Evolutionary conservation across 306 rosid genomes (phyloP).

Genomic region (Calophaca sinica): DNA sequence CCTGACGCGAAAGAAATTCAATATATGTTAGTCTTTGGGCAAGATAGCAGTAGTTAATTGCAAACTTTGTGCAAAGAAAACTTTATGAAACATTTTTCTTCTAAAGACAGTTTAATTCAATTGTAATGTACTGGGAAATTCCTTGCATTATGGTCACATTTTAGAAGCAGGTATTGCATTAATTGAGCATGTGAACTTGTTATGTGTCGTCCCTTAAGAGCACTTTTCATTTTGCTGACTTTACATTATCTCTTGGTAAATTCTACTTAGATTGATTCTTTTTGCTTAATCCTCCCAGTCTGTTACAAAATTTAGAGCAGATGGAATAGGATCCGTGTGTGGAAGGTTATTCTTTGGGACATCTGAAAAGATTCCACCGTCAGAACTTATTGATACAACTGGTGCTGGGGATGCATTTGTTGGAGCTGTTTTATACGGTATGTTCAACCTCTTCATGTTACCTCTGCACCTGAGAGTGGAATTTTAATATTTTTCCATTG

Average conservation of each 20-base stretch:
- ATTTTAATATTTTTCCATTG: conserved; percentile 18
- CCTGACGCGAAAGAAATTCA: too few species aligned
- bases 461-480: neutral
- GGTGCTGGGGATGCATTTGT: conserved; percentile 98
- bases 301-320: conserved; percentile 71
- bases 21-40: too few species aligned
- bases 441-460: conserved; percentile 21
- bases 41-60: too few species aligned
- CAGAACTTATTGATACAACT: conserved; percentile 83
- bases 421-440: conserved; percentile 92
- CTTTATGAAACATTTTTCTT: too few species aligned
- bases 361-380: conserved; percentile 80
- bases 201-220: too few species aligned
- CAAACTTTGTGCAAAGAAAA: too few species aligned
- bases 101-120: too few species aligned
- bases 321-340: conserved; percentile 71
- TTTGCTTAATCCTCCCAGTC: conserved; percentile 55
- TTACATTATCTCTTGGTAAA: conserved; percentile 11
- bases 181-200: too few species aligned
- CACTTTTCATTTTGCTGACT: too few species aligned
- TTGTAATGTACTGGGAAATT: too few species aligned
- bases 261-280: conserved; percentile 31
- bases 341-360: conserved; percentile 85
- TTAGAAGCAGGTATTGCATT: too few species aligned
- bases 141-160: too few species aligned